These are phyloP conservation scores for Pythium utonaiense DNA, from an alignment of 352 stramenopile species.

Conservation along the genomic window DNA sequence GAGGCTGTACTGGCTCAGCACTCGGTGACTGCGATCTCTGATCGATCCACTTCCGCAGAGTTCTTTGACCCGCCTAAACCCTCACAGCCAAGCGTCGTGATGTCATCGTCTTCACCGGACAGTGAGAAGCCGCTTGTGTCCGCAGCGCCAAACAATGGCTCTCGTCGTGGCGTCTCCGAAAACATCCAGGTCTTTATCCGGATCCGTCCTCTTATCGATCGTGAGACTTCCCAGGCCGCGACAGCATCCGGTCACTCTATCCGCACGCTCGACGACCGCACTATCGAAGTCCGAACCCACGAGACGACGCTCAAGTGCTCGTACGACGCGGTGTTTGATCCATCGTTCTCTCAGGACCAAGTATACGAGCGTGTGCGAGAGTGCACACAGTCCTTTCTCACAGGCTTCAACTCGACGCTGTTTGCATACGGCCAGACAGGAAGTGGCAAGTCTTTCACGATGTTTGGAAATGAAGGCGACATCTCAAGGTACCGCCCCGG, in stretches of 20 bases:
- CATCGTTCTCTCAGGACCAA: conserved; percentile 66
- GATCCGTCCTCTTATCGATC: conserved; percentile 75
- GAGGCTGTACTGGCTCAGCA: background rate
- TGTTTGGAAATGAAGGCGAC: conserved; percentile 79
- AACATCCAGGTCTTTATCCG: conserved; percentile 85
- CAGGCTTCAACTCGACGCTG: conserved; percentile 82
- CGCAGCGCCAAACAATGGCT: background rate
- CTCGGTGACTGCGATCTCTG: background rate
- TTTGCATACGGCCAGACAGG: conserved; percentile 86
- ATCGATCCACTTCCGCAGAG: background rate
- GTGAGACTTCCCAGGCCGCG: conserved; percentile 35
- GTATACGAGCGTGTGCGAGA: conserved; percentile 77
- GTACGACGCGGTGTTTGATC: conserved; percentile 82
- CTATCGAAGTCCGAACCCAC: conserved; percentile 68
- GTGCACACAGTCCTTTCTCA: conserved; percentile 74
- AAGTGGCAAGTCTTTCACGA: conserved; percentile 85
- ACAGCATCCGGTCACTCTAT: conserved; percentile 16
- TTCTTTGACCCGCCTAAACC: too few species aligned
- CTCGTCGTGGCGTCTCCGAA: conserved; percentile 36
- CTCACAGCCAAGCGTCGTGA: background rate
- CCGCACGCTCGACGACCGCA: conserved; percentile 30
- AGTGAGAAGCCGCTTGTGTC: too few species aligned
- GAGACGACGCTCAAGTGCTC: conserved; percentile 74
- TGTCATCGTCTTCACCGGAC: background rate
- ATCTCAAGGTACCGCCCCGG: conserved; percentile 64